A percentile compares a stretch with the other conserved stretches of the same genome.
Conservation (phyloP, 306 rosid species). For the Lathyrus aphaca region DNA sequence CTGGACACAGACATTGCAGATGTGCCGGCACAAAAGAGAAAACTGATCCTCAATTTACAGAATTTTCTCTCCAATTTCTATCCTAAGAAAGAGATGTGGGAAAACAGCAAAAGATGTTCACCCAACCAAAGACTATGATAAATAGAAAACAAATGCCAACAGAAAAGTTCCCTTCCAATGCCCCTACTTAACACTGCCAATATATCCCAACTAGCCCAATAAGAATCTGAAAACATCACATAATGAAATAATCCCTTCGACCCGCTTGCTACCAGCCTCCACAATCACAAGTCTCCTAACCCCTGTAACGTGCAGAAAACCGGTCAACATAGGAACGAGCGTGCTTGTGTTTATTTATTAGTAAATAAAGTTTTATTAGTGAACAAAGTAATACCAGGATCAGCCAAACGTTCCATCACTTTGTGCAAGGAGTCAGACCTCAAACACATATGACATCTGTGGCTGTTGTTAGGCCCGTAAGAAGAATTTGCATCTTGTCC, state of each 20-base stretch:
- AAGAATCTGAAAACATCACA: conserved; percentile 81
- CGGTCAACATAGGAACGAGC: conserved; percentile 13
- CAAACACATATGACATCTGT: conserved; percentile 84
- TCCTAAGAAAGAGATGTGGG: conserved; percentile 43
- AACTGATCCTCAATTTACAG: conserved; percentile 62
- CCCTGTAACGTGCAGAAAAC: conserved; percentile 52
- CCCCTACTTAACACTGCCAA: conserved; percentile 24
- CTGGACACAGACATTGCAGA: conserved; percentile 51
- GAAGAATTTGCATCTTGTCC: conserved; percentile 72
- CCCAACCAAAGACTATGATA: conserved; percentile 36
- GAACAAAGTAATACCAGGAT: conserved; percentile 60
- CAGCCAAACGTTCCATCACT: conserved; percentile 81
- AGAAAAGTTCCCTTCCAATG: conserved; percentile 40
- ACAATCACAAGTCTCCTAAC: conserved; percentile 87
- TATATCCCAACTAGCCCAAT: conserved; percentile 53
- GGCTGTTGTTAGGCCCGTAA: conserved; percentile 52
- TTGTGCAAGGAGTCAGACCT: conserved; percentile 75
- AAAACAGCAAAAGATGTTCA: conserved; percentile 42
- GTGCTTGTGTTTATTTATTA: neutral
- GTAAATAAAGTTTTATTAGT: conserved; percentile 30
- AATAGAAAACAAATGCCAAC: conserved; percentile 39
- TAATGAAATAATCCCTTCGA: conserved; percentile 81
- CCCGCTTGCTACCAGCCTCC: conserved; percentile 93
- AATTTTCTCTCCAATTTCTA: conserved; percentile 50
- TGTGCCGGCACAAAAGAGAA: conserved; percentile 59